Evolutionary conservation across 495 filamentous ascomycete genomes (phyloP).

Genomic region (Aspergillus sparsus): DNA sequence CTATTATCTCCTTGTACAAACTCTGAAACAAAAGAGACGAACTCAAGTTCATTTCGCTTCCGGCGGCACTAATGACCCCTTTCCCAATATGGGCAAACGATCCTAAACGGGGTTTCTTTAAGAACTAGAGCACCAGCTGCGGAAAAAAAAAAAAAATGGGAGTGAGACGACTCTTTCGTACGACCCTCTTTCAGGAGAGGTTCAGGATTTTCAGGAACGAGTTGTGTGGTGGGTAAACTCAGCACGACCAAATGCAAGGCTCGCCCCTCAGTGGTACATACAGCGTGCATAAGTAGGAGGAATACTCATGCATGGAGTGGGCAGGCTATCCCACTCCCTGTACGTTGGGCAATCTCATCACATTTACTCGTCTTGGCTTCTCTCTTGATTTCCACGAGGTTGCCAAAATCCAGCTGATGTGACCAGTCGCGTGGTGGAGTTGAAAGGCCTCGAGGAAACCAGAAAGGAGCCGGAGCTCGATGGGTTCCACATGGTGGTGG

Average conservation of each 20-base stretch:
- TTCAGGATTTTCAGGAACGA: conserved; percentile 6
- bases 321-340: conserved; percentile 13
- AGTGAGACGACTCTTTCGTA: not conserved
- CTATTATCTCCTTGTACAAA: not conserved
- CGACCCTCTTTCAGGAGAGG: conserved; percentile 5
- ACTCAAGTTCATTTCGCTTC: conserved; percentile 15
- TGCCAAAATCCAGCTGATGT: conserved; percentile 17
- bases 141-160: not conserved
- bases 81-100: not conserved
- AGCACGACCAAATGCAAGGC: conserved; percentile 21
- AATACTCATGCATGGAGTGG: conserved; percentile 10
- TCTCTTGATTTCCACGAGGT: conserved; percentile 20
- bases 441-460: conserved; percentile 12
- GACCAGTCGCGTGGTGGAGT: conserved; percentile 28
- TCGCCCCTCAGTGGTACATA: conserved; percentile 19
- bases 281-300: conserved; percentile 16
- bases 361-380: conserved; percentile 10
- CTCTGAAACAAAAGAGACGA: conserved; percentile 10
- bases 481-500: conserved; percentile 20
- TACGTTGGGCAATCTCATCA: conserved; percentile 19
- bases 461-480: conserved; percentile 13
- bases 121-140: not conserved
- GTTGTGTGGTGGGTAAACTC: conserved; percentile 6
- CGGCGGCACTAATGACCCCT: not conserved
- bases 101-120: too few relatives aligned